These are phyloP conservation scores for Posidonia australis DNA, from an alignment of 106 monocot species.

Conservation along the genomic window DNA sequence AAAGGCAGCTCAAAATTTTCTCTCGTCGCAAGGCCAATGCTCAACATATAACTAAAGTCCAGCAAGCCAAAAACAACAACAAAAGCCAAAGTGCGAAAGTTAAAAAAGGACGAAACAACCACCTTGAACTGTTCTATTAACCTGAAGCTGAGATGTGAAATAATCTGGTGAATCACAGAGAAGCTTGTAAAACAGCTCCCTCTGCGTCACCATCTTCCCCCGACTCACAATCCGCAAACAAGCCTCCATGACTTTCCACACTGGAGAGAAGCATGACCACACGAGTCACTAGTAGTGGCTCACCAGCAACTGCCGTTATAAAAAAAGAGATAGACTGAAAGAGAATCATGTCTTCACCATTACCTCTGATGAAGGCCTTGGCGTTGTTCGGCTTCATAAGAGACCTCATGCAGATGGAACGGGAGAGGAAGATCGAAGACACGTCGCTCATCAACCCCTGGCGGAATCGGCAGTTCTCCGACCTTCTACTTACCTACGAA, in stretches of 20 bases:
- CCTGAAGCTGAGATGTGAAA: constrained; percentile 60
- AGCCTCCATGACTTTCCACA: constrained; percentile 88
- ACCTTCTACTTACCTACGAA: constrained; percentile 48
- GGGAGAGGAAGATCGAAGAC: constrained; percentile 63
- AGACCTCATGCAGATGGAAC: constrained; percentile 48
- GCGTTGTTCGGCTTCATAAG: constrained; percentile 41
- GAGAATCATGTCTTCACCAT: neutral
- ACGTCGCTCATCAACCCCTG: constrained; percentile 55
- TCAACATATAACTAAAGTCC: neutral
- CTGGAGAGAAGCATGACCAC: constrained; percentile 14
- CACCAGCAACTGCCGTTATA: neutral
- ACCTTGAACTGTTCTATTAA: constrained; percentile 75
- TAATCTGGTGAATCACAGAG: constrained; percentile 74
- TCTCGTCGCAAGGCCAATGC: neutral
- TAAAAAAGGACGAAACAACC: neutral
- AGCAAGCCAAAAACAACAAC: neutral
- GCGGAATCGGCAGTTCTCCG: constrained; percentile 44
- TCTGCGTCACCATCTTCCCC: constrained; percentile 70
- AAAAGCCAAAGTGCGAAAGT: neutral
- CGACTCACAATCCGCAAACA: constrained; percentile 52
- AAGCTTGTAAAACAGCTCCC: constrained; percentile 93
- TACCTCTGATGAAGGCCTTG: constrained; percentile 81
- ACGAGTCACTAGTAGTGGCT: neutral
- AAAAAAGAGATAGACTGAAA: neutral
- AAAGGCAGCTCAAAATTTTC: neutral